Percentiles rank a stretch among this genome's conserved stretches.
Evolutionary conservation across 305 asterid genomes (phyloP).

Genomic region (Fraxinus floribunda): DNA sequence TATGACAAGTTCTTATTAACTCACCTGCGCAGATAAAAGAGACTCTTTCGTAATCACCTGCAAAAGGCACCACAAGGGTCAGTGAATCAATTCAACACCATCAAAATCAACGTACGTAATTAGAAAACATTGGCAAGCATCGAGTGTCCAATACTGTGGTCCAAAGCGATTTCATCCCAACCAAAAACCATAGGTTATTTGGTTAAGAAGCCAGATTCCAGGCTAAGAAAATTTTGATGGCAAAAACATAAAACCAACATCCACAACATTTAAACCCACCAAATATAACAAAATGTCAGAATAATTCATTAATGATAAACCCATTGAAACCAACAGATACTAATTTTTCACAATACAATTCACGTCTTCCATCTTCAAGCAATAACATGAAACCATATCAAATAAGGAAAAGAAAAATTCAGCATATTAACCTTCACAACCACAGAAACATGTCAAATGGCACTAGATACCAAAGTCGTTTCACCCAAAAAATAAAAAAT

Average conservation of each 20-base stretch:
- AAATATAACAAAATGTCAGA: background rate
- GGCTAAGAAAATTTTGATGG: background rate
- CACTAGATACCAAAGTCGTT: background rate
- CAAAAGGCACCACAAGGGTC: constrained; percentile 20
- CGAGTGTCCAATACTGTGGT: background rate
- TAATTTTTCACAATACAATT: background rate
- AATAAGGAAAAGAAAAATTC: background rate
- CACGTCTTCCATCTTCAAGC: background rate
- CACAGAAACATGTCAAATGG: background rate
- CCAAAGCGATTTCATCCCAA: background rate
- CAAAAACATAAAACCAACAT: constrained; percentile 14
- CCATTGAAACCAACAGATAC: background rate
- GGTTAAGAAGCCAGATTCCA: background rate
- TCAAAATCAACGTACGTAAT: background rate
- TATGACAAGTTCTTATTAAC: background rate
- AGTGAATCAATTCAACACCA: constrained; percentile 8
- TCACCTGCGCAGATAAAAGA: constrained; percentile 93
- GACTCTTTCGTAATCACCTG: constrained; percentile 91
- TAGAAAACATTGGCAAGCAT: background rate
- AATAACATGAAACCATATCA: background rate
- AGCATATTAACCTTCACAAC: constrained; percentile 2
- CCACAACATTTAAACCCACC: background rate
- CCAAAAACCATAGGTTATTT: background rate
- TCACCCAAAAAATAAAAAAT: background rate
- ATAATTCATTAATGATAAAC: background rate